Conservation (phyloP, 768 basidiomycete genomes). For the Tephrocybe sp. region DNA sequence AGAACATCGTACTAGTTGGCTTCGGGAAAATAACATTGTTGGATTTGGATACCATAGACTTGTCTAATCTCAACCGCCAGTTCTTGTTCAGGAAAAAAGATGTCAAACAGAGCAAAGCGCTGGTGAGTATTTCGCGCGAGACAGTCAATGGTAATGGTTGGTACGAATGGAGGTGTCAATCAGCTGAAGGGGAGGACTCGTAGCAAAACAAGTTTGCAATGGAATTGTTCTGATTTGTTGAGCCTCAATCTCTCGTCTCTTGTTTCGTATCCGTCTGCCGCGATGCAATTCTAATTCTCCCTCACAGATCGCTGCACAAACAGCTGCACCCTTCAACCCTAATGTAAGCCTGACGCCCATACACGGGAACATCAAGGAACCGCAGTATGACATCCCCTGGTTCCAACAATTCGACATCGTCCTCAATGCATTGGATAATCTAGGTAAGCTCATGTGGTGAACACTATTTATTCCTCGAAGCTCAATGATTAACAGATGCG, state of each 20-base stretch:
- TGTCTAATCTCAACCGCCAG: constrained; percentile 95
- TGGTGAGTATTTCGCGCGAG: constrained; percentile 49
- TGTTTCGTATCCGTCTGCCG: neutral
- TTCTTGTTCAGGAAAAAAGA: constrained; percentile 97
- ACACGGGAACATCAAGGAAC: constrained; percentile 94
- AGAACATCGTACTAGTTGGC: constrained; percentile 91
- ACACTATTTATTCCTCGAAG: constrained; percentile 22
- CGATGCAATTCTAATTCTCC: constrained; percentile 1
- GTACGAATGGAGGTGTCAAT: constrained; percentile 96
- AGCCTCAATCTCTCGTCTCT: neutral
- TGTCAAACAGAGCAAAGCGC: constrained; percentile 93
- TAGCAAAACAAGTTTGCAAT: neutral
- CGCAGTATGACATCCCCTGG: constrained; percentile 87
- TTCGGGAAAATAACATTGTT: constrained; percentile 92
- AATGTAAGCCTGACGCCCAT: constrained; percentile 85
- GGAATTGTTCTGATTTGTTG: neutral
- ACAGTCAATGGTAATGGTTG: neutral
- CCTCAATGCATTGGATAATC: constrained; percentile 93
- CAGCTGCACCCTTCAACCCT: constrained; percentile 84
- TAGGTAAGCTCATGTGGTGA: too few species aligned
- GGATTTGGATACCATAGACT: constrained; percentile 97
- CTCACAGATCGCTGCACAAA: constrained; percentile 75
- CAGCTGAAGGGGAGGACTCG: constrained; percentile 48
- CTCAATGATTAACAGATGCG: constrained; percentile 59
- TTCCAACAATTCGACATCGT: constrained; percentile 90